Evolutionary conservation across 2,329 filamentous ascomycete genomes (phyloP).

Genomic region (Bipolaris zeicola): DNA sequence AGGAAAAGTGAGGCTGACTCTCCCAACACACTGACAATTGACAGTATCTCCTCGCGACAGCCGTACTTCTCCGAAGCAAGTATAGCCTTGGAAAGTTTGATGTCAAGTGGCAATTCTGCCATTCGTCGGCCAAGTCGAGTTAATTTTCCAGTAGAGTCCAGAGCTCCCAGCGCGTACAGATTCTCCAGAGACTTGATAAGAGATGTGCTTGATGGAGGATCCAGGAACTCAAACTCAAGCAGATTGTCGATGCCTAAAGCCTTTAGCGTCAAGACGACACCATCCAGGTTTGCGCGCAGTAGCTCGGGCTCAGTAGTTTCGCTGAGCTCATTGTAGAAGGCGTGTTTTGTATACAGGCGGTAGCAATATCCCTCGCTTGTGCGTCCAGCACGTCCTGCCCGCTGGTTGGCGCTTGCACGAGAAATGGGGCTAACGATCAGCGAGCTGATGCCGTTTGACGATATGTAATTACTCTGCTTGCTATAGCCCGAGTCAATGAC

Average conservation of each 20-base stretch:
- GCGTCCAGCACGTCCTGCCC: slow-evolving; percentile 89
- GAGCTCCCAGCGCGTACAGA: slow-evolving; percentile 84
- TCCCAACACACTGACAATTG: slow-evolving; percentile 91
- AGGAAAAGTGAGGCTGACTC: slow-evolving; percentile 89
- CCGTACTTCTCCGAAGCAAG: slow-evolving; percentile 86
- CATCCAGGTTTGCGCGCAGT: slow-evolving; percentile 84
- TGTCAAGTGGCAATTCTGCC: slow-evolving; percentile 92
- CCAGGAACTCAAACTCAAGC: slow-evolving; percentile 94
- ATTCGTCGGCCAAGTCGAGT: slow-evolving; percentile 92
- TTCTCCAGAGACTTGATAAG: slow-evolving; percentile 88
- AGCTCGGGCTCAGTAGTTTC: slow-evolving; percentile 91
- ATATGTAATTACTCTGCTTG: slow-evolving; percentile 84
- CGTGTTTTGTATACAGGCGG: slow-evolving; percentile 89
- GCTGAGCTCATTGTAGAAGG: slow-evolving; percentile 93
- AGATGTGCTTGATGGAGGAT: slow-evolving; percentile 86
- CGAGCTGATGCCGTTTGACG: slow-evolving; percentile 88
- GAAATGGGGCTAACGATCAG: slow-evolving; percentile 90
- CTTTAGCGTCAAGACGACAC: slow-evolving; percentile 83
- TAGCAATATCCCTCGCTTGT: slow-evolving; percentile 93
- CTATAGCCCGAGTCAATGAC: slow-evolving; percentile 95
- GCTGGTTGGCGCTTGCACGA: slow-evolving; percentile 88
- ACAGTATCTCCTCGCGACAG: slow-evolving; percentile 92
- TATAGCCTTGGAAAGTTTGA: slow-evolving; percentile 87
- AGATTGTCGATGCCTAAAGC: slow-evolving; percentile 90
- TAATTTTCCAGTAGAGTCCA: slow-evolving; percentile 86